Percentiles rank a stretch among this genome's conserved stretches.
Evolutionary conservation across 176 grass and related monocot species (phyloP).

Genomic region (Thinopyrum elongatum): DNA sequence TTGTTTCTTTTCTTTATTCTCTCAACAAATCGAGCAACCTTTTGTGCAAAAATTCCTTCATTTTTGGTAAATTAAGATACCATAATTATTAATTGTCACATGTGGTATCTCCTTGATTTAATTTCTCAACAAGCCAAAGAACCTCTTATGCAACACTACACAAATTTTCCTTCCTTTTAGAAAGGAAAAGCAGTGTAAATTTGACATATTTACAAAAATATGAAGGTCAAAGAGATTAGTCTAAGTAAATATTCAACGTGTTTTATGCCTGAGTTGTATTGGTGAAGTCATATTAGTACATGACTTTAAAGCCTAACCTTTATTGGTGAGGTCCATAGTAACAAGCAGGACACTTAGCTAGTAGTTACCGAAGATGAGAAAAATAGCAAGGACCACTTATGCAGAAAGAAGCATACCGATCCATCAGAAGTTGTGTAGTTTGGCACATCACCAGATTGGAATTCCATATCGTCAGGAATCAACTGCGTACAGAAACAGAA

Average conservation of each 20-base stretch:
- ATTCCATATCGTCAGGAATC: conserved; percentile 98
- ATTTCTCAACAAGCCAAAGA: not conserved
- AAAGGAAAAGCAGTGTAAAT: not conserved
- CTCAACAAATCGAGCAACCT: not conserved
- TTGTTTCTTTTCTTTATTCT: not conserved
- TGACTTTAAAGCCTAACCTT: too few relatives aligned
- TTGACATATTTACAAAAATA: not conserved
- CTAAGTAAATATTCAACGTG: not conserved
- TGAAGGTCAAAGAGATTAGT: not conserved
- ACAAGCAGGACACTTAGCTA: too few relatives aligned
- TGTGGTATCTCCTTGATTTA: not conserved
- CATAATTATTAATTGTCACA: not conserved
- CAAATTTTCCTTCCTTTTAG: not conserved
- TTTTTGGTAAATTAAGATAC: not conserved
- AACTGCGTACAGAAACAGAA: conserved; percentile 46
- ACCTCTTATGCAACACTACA: not conserved
- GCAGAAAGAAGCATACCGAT: conserved; percentile 55
- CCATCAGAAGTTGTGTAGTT: conserved; percentile 96
- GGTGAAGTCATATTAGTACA: not conserved
- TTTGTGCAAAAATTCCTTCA: not conserved
- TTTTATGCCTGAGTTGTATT: not conserved
- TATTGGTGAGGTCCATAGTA: not conserved
- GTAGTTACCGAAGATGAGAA: not conserved
- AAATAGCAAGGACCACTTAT: not conserved
- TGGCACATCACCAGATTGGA: conserved; percentile 78